A percentile compares a stretch with the other conserved stretches of the same genome.
Conservation (phyloP, 2,329 filamentous ascomycete genomes). For the Dothistroma septosporum region DNA sequence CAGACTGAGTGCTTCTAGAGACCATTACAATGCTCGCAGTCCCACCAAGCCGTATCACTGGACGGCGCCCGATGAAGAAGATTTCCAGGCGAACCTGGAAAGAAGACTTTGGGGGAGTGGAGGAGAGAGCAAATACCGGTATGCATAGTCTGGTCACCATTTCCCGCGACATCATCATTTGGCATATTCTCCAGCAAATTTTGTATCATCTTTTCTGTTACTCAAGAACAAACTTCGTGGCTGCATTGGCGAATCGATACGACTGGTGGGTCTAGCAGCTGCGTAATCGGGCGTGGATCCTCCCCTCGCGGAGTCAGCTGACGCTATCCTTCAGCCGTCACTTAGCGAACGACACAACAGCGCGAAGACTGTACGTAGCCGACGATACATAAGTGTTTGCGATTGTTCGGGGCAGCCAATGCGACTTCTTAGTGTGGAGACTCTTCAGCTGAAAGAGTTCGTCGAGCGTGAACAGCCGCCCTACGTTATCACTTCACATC, state of each 20-base stretch:
- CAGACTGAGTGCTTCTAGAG: neutral
- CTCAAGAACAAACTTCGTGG: neutral
- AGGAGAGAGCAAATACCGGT: neutral
- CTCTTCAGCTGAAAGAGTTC: constrained; percentile 7
- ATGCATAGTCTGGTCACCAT: neutral
- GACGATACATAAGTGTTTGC: neutral
- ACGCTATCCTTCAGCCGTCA: neutral
- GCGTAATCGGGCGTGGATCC: neutral
- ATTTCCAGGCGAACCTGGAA: neutral
- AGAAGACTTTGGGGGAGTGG: neutral
- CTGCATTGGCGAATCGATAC: neutral
- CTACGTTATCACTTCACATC: constrained; percentile 8
- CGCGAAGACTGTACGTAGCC: neutral
- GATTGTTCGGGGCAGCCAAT: neutral
- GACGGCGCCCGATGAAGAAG: neutral
- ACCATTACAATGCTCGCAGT: neutral
- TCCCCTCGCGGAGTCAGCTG: neutral
- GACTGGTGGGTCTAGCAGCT: neutral
- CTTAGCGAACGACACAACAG: neutral
- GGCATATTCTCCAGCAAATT: neutral
- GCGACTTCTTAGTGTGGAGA: constrained; percentile 12
- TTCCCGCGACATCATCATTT: neutral
- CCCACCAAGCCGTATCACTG: neutral
- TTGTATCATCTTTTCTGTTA: neutral
- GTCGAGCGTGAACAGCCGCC: neutral